Evolutionary conservation across 352 stramenopile genomes (phyloP), one percentile per base, ranked within the genome.

Genomic region (Phytophthora pluvialis): DNA sequence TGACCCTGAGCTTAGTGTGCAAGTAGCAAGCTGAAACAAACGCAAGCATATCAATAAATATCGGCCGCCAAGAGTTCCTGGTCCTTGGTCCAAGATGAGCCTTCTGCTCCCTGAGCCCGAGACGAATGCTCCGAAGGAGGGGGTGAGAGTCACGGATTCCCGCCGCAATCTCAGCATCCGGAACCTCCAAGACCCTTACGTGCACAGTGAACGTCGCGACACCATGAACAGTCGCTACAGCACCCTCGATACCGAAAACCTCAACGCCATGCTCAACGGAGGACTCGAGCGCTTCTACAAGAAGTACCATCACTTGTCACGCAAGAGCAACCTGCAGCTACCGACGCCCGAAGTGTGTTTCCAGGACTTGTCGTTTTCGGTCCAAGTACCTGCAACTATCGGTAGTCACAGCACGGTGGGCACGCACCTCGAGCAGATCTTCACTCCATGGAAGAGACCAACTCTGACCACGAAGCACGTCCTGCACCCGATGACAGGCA

Each of bases 401-500:
- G 89, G 70, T 65, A 66, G 75, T 32, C 53, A 86, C 50, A 75
- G 55, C 36, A 69, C 72, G 1, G 70, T 77, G 25, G 78, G 63
- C 15, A 52, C 64, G 2, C 42, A 67, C 25, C 25, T 64, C 13
- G 55, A 56, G 33, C 70, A 75, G 54, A 77, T 78, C 32, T 82
- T 76, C 45, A 87, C 72, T 2, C 81, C 79, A 18, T 88, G 80
- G 79, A 44, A 70, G 26, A 78, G 78, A 42, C 11, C 60, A 13
- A 42, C 64, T 0, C 80, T 72, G 42, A 68, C 73, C 39, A 72
- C 71, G 32, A 70, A 88, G 64, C 50, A 73, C 31, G 61, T 64
- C 12, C 51, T 93, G 18, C 80, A 93, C 26, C 80, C 82, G 10
- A 91, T 93, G 82, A 80, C 62, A 3, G 84, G 84, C 1, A 82